Conservation (phyloP, 2,329 filamentous ascomycete species). For the Penicillium sp. region DNA sequence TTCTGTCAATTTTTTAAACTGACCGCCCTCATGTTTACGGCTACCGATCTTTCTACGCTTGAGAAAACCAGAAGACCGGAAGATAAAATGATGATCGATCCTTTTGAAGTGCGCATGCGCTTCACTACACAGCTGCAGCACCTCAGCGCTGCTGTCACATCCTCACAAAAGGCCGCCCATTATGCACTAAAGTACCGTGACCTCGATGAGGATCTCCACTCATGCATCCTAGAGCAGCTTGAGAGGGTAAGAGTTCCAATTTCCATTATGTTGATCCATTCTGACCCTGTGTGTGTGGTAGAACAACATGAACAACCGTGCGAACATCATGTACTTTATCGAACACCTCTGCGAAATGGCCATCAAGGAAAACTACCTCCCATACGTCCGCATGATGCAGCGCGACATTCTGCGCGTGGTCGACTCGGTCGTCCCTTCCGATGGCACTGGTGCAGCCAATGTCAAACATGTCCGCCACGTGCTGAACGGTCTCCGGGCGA, state of each 20-base stretch:
- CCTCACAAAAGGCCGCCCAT: constrained; percentile 86
- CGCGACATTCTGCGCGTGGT: constrained; percentile 88
- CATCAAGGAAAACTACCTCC: constrained; percentile 68
- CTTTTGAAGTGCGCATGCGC: constrained; percentile 97
- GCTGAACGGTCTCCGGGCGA: constrained; percentile 65
- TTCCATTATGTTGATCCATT: not conserved
- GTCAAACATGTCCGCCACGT: constrained; percentile 88
- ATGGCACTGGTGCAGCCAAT: constrained; percentile 86
- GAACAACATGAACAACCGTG: constrained; percentile 94
- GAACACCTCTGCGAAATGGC: constrained; percentile 90
- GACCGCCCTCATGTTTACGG: constrained; percentile 4
- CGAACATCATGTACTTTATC: constrained; percentile 99
- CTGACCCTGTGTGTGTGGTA: constrained; percentile 31
- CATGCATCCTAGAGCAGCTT: constrained; percentile 93
- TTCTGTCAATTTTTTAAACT: not conserved
- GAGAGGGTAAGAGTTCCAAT: constrained; percentile 60
- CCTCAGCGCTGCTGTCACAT: constrained; percentile 84
- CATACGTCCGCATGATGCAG: constrained; percentile 93
- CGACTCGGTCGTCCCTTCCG: constrained; percentile 83
- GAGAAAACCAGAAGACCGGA: not conserved
- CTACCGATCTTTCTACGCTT: not conserved
- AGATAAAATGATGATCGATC: constrained; percentile 65
- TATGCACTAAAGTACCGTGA: constrained; percentile 93
- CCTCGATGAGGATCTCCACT: constrained; percentile 95
- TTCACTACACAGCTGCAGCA: constrained; percentile 89